These are phyloP conservation scores for Apiospora phragmitis DNA, from an alignment of 2,329 filamentous ascomycete genomes.

Conservation along the genomic window DNA sequence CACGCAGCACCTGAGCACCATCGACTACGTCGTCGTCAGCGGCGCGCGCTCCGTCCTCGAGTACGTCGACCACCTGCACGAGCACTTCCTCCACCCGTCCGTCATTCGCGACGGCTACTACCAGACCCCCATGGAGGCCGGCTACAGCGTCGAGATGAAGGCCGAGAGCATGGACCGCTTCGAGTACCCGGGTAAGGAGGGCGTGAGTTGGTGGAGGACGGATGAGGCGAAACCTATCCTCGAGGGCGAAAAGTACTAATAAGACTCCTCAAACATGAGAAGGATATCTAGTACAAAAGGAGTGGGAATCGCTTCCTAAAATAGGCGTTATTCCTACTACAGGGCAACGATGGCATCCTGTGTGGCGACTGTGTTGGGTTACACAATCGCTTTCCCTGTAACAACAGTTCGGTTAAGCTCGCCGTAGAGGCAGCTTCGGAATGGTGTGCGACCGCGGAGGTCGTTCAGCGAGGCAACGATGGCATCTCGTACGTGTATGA, in stretches of 20 bases:
- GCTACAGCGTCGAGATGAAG: conserved; percentile 95
- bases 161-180: conserved; percentile 79
- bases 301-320: not conserved
- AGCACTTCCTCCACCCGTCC: conserved; percentile 84
- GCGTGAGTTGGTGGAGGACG: conserved; percentile 82
- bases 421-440: not conserved
- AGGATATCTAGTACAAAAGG: conserved; percentile 17
- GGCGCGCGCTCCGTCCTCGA: conserved; percentile 82
- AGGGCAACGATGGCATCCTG: conserved; percentile 37
- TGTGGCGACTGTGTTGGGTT: conserved; percentile 15
- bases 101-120: conserved; percentile 85
- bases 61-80: conserved; percentile 91
- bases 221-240: conserved; percentile 77
- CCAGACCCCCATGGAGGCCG: conserved; percentile 78
- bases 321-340: conserved; percentile 22
- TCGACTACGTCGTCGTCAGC: conserved; percentile 86
- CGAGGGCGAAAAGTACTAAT: conserved; percentile 60
- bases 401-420: conserved; percentile 1
- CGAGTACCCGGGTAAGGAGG: conserved; percentile 73
- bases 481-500: conserved; percentile 28
- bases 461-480: conserved; percentile 29
- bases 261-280: conserved; percentile 15
- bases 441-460: conserved; percentile 21
- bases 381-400: conserved; percentile 13
- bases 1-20: conserved; percentile 88